Percentiles rank a stretch among this genome's conserved stretches.
Conservation (phyloP, 1,139 yeast genomes). For the Saccharomyces pastorianus region DNA sequence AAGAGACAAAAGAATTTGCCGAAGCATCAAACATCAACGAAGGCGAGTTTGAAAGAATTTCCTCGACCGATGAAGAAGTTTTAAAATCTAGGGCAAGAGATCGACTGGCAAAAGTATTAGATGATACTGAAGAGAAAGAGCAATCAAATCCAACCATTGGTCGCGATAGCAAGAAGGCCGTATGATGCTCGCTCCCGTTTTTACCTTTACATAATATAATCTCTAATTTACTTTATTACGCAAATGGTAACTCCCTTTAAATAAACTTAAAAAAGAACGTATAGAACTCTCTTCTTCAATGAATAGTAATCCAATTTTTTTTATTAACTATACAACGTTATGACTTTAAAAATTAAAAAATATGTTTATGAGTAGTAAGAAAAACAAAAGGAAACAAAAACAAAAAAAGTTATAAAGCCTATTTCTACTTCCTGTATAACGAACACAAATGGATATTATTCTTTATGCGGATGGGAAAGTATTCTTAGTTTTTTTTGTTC, state of each 20-base stretch:
- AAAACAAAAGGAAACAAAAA: not conserved
- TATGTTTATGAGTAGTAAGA: not conserved
- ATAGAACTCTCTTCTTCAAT: not conserved
- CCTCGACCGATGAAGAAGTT: not conserved
- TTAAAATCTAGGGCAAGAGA: not conserved
- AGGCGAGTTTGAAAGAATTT: not conserved
- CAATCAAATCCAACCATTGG: not conserved
- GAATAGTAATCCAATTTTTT: not conserved
- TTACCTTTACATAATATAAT: not conserved
- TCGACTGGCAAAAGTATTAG: not conserved
- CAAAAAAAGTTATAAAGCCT: not conserved
- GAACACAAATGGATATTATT: not conserved
- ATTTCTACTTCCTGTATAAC: not conserved
- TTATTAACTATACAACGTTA: not conserved
- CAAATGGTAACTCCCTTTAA: not conserved
- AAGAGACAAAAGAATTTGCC: conserved; percentile 52
- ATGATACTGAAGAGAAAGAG: not conserved
- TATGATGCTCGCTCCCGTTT: not conserved
- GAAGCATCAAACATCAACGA: not conserved
- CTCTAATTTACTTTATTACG: not conserved
- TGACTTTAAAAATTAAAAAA: not conserved
- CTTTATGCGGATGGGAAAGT: not conserved
- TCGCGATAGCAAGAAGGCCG: not conserved
- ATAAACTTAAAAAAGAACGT: not conserved
- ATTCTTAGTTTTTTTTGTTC: not conserved